Conservation (phyloP, 108 stramenopile species). For the Aurantiochytrium sp. region DNA sequence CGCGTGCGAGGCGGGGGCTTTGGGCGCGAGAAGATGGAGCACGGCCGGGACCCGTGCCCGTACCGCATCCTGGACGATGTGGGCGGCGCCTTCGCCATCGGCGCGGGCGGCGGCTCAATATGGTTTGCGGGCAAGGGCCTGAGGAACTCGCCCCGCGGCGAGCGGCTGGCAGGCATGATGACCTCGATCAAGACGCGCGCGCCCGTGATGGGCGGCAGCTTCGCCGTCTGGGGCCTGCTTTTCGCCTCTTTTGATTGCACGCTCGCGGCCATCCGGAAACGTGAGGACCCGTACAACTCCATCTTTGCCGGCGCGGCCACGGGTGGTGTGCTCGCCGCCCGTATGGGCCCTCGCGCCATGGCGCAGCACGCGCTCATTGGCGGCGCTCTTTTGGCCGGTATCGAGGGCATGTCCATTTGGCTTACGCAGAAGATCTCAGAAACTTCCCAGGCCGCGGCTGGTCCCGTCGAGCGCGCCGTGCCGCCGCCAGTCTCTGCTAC, state of each 20-base stretch:
- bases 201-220: constrained; percentile 76
- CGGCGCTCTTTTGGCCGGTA: constrained; percentile 84
- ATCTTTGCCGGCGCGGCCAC: constrained; percentile 61
- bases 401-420: constrained; percentile 90
- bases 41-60: constrained; percentile 89
- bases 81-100: constrained; percentile 90
- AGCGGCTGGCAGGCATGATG: background rate
- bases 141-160: constrained; percentile 3
- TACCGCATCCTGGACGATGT: constrained; percentile 94
- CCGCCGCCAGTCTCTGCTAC: background rate
- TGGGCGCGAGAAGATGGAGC: constrained; percentile 2
- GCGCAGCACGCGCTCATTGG: constrained; percentile 83
- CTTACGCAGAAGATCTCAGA: constrained; percentile 30
- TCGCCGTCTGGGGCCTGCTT: constrained; percentile 82
- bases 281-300: constrained; percentile 98
- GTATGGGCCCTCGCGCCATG: constrained; percentile 87
- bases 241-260: constrained; percentile 93
- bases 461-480: background rate
- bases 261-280: constrained; percentile 78
- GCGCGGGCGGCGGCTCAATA: constrained; percentile 48
- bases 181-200: constrained; percentile 75
- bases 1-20: too few relatives aligned
- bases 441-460: background rate
- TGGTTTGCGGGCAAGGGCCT: background rate
- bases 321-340: constrained; percentile 19